phyloP scores from a whole-genome alignment of 306 rosid genomes.

The Acacia acuminata region DNA sequence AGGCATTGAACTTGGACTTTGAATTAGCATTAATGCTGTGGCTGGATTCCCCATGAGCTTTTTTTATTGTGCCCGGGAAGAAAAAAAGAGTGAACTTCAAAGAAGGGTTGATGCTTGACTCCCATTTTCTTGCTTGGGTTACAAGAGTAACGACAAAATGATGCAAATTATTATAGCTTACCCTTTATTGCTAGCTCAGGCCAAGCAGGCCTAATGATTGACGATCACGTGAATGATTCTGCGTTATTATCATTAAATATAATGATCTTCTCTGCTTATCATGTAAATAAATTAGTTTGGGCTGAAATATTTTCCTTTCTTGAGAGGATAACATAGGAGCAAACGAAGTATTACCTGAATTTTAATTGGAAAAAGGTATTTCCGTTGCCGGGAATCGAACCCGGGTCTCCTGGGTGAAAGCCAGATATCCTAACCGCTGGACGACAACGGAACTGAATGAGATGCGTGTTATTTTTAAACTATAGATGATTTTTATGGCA shows the following conservation, averaged over 20 bases:
- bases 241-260: neutral
- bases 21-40: neutral
- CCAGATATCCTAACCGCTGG: slow-evolving; percentile 99
- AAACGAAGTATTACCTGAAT: no score
- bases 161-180: neutral
- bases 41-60: neutral
- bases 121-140: neutral
- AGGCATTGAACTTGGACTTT: neutral
- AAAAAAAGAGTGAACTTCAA: neutral
- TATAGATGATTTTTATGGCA: no score
- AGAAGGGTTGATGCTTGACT: neutral
- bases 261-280: neutral
- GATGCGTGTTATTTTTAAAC: no score
- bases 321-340: neutral
- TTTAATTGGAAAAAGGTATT: neutral
- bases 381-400: slow-evolving; percentile 99
- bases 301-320: no score
- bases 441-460: slow-evolving; percentile 67
- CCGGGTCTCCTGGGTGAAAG: slow-evolving; percentile 99
- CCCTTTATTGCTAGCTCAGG: neutral
- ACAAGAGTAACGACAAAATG: neutral
- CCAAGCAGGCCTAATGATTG: slow-evolving; percentile 13
- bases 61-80: neutral
- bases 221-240: neutral
- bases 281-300: neutral